These are phyloP conservation scores for Nitzschia sp. DNA, from an alignment of 108 stramenopile genomes.

Conservation along the genomic window DNA sequence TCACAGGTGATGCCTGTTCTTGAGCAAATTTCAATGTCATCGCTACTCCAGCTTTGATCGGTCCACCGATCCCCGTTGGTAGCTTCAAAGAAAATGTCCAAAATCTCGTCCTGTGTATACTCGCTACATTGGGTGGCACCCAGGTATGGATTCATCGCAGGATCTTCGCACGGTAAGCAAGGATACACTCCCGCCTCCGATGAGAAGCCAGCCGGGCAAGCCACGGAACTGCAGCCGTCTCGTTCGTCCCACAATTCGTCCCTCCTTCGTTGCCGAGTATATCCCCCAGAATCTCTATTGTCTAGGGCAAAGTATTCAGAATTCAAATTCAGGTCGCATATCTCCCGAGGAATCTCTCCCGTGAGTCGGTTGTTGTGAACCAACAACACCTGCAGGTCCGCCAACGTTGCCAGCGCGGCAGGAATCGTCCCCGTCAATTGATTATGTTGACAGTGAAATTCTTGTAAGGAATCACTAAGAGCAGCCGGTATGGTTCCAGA, in stretches of 20 bases:
- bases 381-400: slow-evolving; percentile 39
- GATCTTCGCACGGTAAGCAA: slow-evolving; percentile 43
- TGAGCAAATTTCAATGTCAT: slow-evolving; percentile 28
- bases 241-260: not conserved
- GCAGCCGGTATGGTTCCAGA: slow-evolving; percentile 45
- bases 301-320: slow-evolving; percentile 32
- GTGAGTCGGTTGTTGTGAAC: slow-evolving; percentile 57
- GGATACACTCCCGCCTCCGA: slow-evolving; percentile 45
- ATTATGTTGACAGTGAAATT: slow-evolving; percentile 3
- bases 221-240: slow-evolving; percentile 44
- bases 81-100: not conserved
- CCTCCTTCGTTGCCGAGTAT: not conserved
- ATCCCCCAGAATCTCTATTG: not conserved
- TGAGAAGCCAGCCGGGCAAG: slow-evolving; percentile 48
- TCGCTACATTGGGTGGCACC: slow-evolving; percentile 5
- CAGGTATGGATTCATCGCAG: slow-evolving; percentile 35
- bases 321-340: slow-evolving; percentile 49
- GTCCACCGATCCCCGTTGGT: slow-evolving; percentile 7
- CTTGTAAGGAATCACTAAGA: slow-evolving; percentile 23
- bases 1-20: slow-evolving; percentile 58
- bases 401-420: not conserved
- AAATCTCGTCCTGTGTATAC: slow-evolving; percentile 17
- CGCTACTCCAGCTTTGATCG: slow-evolving; percentile 28
- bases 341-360: slow-evolving; percentile 51
- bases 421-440: slow-evolving; percentile 6